These are phyloP conservation scores for Medicago ruthenica DNA, from an alignment of 306 rosid genomes.

Conservation along the genomic window DNA sequence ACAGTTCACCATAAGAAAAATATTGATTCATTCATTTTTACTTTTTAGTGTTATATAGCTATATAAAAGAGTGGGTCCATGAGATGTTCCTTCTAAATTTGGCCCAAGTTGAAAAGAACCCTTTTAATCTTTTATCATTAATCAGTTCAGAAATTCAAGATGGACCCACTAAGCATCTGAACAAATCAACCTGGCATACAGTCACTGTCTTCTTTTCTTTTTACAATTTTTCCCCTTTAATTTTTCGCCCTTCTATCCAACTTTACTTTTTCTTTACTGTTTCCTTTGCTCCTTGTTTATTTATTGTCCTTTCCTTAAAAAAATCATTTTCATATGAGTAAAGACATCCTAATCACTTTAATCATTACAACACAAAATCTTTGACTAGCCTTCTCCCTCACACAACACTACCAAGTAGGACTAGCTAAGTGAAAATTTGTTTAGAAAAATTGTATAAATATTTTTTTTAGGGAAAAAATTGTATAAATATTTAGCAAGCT, in stretches of 20 bases:
- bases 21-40: background rate
- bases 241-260: conserved; percentile 54
- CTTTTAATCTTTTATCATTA: conserved; percentile 56
- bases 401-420: conserved; percentile 2
- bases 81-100: conserved; percentile 38
- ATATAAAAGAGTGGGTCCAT: conserved; percentile 36
- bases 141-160: conserved; percentile 49
- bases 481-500: no score
- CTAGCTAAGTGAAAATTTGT: background rate
- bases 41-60: background rate
- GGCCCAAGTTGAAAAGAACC: conserved; percentile 55
- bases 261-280: conserved; percentile 72
- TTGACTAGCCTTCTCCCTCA: conserved; percentile 67
- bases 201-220: conserved; percentile 70
- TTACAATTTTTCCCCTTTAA: conserved; percentile 38
- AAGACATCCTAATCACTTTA: conserved; percentile 70
- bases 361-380: conserved; percentile 82
- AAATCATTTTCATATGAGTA: conserved; percentile 83
- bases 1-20: no score
- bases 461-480: no score
- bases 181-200: conserved; percentile 72
- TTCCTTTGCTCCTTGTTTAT: conserved; percentile 60
- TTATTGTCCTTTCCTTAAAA: conserved; percentile 74
- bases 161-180: conserved; percentile 58
- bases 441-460: no score